Evolutionary conservation across 2,329 filamentous ascomycete species (phyloP).

Genomic region (Fusarium azukiicola): DNA sequence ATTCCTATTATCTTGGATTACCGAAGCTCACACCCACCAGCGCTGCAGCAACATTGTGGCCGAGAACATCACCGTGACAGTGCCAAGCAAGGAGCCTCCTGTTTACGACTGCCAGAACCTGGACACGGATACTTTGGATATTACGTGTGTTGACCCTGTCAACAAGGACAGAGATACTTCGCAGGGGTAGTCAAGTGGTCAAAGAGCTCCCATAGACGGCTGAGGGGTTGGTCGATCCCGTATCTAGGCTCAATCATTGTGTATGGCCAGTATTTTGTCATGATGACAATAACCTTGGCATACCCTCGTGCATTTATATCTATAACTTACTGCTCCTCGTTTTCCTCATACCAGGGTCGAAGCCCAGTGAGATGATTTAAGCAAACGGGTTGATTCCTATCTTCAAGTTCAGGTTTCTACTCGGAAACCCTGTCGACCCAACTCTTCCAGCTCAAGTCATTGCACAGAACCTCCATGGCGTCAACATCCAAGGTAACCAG

Average conservation of each 20-base stretch:
- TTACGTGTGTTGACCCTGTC: slow-evolving; percentile 43
- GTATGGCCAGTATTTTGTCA: neutral
- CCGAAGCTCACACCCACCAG: slow-evolving; percentile 30
- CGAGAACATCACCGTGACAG: slow-evolving; percentile 48
- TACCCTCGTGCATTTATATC: too few species aligned
- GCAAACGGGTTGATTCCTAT: too few species aligned
- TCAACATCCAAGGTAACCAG: too few species aligned
- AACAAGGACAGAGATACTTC: slow-evolving; percentile 40
- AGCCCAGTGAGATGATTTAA: too few species aligned
- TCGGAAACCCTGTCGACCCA: too few species aligned
- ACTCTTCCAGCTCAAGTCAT: too few species aligned
- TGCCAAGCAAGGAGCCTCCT: slow-evolving; percentile 48
- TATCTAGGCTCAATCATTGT: neutral
- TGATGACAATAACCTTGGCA: too few species aligned
- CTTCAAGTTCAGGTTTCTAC: too few species aligned
- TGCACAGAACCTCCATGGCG: too few species aligned
- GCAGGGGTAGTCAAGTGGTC: slow-evolving; percentile 22
- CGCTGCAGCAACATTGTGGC: slow-evolving; percentile 51
- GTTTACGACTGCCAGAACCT: slow-evolving; percentile 52
- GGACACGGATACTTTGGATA: slow-evolving; percentile 37
- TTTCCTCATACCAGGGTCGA: too few species aligned
- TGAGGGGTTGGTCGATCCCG: neutral
- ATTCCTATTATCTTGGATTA: accelerated
- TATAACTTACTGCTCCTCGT: too few species aligned
- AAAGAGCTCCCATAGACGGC: neutral